Conservation (phyloP, 2,329 filamentous ascomycete species). For the Fusarium burgessii region DNA sequence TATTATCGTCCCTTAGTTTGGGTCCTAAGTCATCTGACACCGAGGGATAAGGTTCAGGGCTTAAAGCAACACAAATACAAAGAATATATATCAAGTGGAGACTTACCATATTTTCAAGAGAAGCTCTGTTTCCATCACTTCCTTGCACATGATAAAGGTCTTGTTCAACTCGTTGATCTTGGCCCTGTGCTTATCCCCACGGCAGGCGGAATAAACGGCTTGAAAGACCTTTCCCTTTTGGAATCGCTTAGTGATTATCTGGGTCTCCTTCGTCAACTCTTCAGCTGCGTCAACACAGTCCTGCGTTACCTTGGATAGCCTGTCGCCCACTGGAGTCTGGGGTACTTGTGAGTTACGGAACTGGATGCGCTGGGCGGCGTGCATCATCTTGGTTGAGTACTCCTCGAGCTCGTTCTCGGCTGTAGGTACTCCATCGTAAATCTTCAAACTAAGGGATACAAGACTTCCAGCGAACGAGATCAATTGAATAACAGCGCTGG, state of each 20-base stretch:
- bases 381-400: not conserved
- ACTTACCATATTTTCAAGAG: not conserved
- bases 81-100: too few relatives aligned
- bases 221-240: not conserved
- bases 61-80: too few relatives aligned
- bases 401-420: not conserved
- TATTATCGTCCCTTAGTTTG: too few relatives aligned
- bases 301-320: not conserved
- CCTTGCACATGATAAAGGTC: not conserved
- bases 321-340: not conserved
- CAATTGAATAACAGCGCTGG: not conserved
- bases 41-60: too few relatives aligned
- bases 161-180: not conserved
- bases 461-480: not conserved
- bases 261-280: not conserved
- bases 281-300: not conserved
- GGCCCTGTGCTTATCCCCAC: fast-evolving
- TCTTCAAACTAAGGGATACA: not conserved
- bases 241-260: not conserved
- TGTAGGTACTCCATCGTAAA: not conserved
- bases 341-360: not conserved
- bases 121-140: not conserved
- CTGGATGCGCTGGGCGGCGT: not conserved
- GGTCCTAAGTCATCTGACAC: too few relatives aligned
- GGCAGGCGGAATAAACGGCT: not conserved